These are phyloP conservation scores for Radiomyces spectabilis DNA, from an alignment of 192 early-diverging fungal genomes.

Conservation along the genomic window DNA sequence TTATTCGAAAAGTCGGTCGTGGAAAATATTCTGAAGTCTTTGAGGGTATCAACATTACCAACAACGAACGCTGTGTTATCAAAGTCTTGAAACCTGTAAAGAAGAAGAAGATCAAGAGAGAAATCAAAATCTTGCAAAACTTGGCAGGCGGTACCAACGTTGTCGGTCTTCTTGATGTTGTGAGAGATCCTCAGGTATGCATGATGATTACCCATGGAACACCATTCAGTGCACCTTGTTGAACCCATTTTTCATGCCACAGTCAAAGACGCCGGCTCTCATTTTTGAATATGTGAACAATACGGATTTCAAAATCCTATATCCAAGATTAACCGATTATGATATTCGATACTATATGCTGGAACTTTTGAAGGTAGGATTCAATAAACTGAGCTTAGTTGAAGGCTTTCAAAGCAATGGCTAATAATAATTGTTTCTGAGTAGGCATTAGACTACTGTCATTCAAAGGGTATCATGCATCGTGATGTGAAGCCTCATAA, in stretches of 20 bases:
- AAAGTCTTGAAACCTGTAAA: slow-evolving; percentile 99
- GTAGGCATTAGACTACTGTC: slow-evolving; percentile 89
- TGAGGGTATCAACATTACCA: slow-evolving; percentile 92
- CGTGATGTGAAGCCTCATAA: slow-evolving; percentile 99
- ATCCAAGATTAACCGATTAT: slow-evolving; percentile 89
- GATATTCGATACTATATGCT: slow-evolving; percentile 97
- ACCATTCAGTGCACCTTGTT: background rate
- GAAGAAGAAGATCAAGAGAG: slow-evolving; percentile 99
- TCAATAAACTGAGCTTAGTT: background rate
- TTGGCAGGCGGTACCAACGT: slow-evolving; percentile 92
- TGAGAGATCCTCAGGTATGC: slow-evolving; percentile 83
- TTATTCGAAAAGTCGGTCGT: slow-evolving; percentile 94
- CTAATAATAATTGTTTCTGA: background rate
- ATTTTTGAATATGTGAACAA: slow-evolving; percentile 98
- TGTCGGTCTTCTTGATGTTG: slow-evolving; percentile 87
- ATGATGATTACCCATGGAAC: background rate
- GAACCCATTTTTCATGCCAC: slow-evolving; percentile 13
- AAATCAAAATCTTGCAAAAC: slow-evolving; percentile 99
- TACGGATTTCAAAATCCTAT: slow-evolving; percentile 94
- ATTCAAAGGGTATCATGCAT: slow-evolving; percentile 99
- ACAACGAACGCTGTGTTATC: slow-evolving; percentile 88
- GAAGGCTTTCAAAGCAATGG: background rate
- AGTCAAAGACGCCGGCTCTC: slow-evolving; percentile 94
- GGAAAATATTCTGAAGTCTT: slow-evolving; percentile 99
- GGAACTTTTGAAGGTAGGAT: slow-evolving; percentile 78